Percentiles rank a stretch among this genome's conserved stretches.
These are phyloP conservation scores for Collybiopsis luxurians DNA, from an alignment of 768 basidiomycete species.

Conservation along the genomic window DNA sequence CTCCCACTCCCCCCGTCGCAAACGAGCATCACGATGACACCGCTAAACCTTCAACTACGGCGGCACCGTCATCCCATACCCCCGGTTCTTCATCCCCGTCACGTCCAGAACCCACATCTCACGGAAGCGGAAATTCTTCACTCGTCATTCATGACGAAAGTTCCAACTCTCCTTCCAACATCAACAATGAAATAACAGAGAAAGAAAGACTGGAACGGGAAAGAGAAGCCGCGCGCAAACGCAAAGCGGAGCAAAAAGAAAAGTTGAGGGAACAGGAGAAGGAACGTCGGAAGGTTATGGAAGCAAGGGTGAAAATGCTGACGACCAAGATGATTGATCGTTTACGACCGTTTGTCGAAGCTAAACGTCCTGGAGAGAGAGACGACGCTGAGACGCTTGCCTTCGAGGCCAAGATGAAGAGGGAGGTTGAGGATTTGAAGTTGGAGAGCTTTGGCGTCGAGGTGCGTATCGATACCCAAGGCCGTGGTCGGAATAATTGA, in stretches of 20 bases:
- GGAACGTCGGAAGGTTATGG: slow-evolving; percentile 77
- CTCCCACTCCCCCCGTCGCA: slow-evolving; percentile 19
- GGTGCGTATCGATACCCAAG: too few species aligned
- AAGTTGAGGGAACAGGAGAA: slow-evolving; percentile 81
- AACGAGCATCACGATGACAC: slow-evolving; percentile 14
- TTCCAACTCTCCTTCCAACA: slow-evolving; percentile 14
- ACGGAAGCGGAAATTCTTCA: slow-evolving; percentile 7
- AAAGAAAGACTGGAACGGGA: slow-evolving; percentile 40
- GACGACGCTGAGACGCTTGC: slow-evolving; percentile 80
- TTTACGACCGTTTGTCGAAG: slow-evolving; percentile 87
- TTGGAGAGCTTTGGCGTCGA: slow-evolving; percentile 97
- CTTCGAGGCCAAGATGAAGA: slow-evolving; percentile 73
- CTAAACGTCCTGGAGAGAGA: slow-evolving; percentile 74
- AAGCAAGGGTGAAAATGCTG: slow-evolving; percentile 71
- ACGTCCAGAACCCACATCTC: slow-evolving; percentile 16
- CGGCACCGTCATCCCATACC: neutral
- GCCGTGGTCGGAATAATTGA: too few species aligned
- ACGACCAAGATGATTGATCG: slow-evolving; percentile 81
- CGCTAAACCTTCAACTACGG: slow-evolving; percentile 4
- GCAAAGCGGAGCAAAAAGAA: slow-evolving; percentile 81
- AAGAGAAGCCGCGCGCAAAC: slow-evolving; percentile 46
- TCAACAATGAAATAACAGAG: slow-evolving; percentile 33
- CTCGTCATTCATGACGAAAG: slow-evolving; percentile 21
- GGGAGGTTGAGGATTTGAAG: slow-evolving; percentile 94
- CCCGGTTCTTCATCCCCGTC: neutral